Evolutionary conservation across 106 monocot genomes (phyloP).

Genomic region (Apostasia ramifera): DNA sequence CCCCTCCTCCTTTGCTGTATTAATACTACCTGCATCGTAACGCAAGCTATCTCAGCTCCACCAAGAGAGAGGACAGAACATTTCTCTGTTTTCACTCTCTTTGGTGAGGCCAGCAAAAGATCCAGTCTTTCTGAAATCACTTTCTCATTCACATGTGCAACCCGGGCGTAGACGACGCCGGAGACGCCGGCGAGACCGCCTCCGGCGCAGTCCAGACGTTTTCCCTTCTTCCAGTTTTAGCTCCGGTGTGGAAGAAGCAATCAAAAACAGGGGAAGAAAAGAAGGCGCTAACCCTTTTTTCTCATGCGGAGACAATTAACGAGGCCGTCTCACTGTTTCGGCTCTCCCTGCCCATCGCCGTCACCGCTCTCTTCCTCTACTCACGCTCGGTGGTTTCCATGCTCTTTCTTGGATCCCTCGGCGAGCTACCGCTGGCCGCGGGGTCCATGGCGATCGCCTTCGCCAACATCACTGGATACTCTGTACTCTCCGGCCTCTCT

Average conservation of each 20-base stretch:
- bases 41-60: conserved; percentile 3
- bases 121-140: not conserved
- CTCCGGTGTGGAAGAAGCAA: not conserved
- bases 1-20: not conserved
- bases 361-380: conserved; percentile 18
- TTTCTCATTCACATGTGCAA: not conserved
- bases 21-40: conserved; percentile 1
- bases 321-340: conserved; percentile 10
- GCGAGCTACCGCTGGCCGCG: conserved; percentile 18
- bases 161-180: not conserved
- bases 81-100: not conserved
- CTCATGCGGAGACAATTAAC: not conserved
- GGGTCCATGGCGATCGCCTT: conserved; percentile 36
- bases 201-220: not conserved
- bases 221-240: not conserved
- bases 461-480: conserved; percentile 76
- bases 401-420: conserved; percentile 21
- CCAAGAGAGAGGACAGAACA: not conserved
- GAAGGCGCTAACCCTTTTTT: not conserved
- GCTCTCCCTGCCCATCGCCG: conserved; percentile 15
- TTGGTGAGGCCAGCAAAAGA: not conserved
- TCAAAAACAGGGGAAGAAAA: not conserved
- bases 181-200: not conserved
- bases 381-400: conserved; percentile 21
- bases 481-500: conserved; percentile 55